Percentiles rank a stretch among this genome's conserved stretches.
phyloP scores from a whole-genome alignment of 1,139 yeast genomes.

The Debaryomycetaceae sp. region DNA sequence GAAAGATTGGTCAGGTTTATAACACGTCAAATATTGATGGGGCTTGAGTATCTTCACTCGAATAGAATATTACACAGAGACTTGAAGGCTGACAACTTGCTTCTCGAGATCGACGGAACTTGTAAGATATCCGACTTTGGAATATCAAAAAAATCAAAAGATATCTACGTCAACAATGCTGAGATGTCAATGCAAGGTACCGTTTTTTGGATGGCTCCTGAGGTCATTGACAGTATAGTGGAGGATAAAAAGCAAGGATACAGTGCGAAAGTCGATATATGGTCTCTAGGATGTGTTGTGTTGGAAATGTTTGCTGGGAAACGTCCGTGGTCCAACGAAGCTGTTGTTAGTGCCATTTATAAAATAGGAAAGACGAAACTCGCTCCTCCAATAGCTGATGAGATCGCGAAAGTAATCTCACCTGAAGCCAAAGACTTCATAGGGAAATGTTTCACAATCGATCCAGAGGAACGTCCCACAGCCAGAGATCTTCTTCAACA shows the following conservation, averaged over 20 bases:
- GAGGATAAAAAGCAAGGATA: conserved; percentile 85
- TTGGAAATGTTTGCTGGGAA: conserved; percentile 91
- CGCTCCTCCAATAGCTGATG: conserved; percentile 95
- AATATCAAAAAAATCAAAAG: conserved; percentile 82
- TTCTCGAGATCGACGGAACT: conserved; percentile 87
- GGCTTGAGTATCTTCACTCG: conserved; percentile 80
- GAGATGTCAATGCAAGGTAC: conserved; percentile 99
- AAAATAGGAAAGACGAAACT: conserved; percentile 69
- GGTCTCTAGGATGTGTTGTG: conserved; percentile 95
- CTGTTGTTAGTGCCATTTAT: conserved; percentile 74
- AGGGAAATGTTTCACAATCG: conserved; percentile 72
- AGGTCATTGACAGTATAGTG: conserved; percentile 79
- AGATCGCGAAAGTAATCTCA: conserved; percentile 63
- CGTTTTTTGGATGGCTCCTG: conserved; percentile 99
- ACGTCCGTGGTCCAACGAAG: conserved; percentile 80
- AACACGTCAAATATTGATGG: conserved; percentile 77
- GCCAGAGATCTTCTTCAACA: conserved; percentile 66
- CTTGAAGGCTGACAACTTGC: conserved; percentile 88
- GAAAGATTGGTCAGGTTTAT: conserved; percentile 70
- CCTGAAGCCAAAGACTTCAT: conserved; percentile 66
- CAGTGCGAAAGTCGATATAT: conserved; percentile 90
- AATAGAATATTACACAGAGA: conserved; percentile 92
- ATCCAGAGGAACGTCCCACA: conserved; percentile 85
- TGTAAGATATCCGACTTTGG: conserved; percentile 98
- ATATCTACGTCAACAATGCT: conserved; percentile 85